A percentile compares a stretch with the other conserved stretches of the same genome.
phyloP scores from a whole-genome alignment of 2,329 filamentous ascomycete species.

The Exophiala xenobiotica region DNA sequence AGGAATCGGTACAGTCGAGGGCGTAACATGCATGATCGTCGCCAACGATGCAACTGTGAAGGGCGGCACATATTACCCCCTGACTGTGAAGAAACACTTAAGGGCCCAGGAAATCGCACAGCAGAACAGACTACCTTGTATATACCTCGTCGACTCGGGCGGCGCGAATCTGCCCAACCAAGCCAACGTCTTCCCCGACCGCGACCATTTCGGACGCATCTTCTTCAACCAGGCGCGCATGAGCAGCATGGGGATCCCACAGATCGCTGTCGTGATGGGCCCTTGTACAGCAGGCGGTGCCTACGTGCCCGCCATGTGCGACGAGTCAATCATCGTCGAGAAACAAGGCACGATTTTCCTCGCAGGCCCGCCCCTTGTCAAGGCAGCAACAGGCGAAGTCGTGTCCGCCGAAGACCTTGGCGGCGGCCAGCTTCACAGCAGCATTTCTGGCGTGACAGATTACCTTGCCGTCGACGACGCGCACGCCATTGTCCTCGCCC shows the following conservation, averaged over 20 bases:
- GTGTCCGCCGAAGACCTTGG: constrained; percentile 89
- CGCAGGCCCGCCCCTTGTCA: constrained; percentile 88
- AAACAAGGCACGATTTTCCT: constrained; percentile 98
- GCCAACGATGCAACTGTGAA: constrained; percentile 98
- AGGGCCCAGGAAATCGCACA: constrained; percentile 86
- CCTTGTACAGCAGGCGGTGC: constrained; percentile 94
- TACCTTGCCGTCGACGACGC: constrained; percentile 93
- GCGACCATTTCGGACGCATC: constrained; percentile 92
- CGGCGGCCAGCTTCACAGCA: constrained; percentile 84
- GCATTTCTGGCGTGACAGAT: constrained; percentile 89
- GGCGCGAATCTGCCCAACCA: constrained; percentile 94
- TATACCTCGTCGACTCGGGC: constrained; percentile 95
- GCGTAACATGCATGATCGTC: constrained; percentile 87
- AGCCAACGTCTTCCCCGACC: constrained; percentile 91
- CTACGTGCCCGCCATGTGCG: constrained; percentile 95
- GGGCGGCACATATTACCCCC: constrained; percentile 93
- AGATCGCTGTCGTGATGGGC: constrained; percentile 95
- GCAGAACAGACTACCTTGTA: constrained; percentile 79
- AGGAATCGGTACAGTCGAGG: constrained; percentile 84
- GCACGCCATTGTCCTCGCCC: constrained; percentile 81
- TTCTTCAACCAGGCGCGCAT: constrained; percentile 98
- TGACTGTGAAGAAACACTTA: constrained; percentile 96
- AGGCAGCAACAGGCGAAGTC: constrained; percentile 90
- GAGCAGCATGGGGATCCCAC: constrained; percentile 83
- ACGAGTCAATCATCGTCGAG: constrained; percentile 94